phyloP scores from a whole-genome alignment of 768 basidiomycete species.

The Galerina sulciceps region DNA sequence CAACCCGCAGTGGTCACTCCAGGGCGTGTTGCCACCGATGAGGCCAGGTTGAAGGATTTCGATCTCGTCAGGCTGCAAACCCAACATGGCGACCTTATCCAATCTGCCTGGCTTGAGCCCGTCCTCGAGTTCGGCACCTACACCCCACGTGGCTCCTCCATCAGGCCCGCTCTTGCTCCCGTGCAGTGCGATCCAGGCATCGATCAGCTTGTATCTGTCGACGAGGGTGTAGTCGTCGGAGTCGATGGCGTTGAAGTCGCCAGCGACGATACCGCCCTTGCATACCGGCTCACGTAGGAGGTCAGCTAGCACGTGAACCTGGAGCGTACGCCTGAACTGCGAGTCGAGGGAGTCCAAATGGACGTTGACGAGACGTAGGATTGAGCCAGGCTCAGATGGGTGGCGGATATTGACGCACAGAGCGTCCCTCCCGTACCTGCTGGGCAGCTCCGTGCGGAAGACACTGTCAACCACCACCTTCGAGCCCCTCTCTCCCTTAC shows the following conservation, averaged over 20 bases:
- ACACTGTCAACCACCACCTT: background rate
- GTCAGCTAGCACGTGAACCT: conserved; percentile 36
- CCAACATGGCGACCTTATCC: conserved; percentile 46
- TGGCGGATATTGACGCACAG: conserved; percentile 40
- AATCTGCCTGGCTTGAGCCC: conserved; percentile 35
- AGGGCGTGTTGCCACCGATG: conserved; percentile 30
- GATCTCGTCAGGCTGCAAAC: conserved; percentile 34
- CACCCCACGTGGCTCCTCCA: conserved; percentile 46
- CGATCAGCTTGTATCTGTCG: conserved; percentile 40
- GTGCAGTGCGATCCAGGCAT: conserved; percentile 45
- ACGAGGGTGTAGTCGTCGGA: conserved; percentile 39
- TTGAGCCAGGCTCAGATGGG: conserved; percentile 16
- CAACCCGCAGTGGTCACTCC: too few species aligned
- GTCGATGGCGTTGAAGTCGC: conserved; percentile 49
- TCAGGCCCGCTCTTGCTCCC: conserved; percentile 29
- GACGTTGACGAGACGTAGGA: conserved; percentile 24
- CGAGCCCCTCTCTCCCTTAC: background rate
- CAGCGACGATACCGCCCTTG: conserved; percentile 45
- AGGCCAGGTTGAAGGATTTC: conserved; percentile 39
- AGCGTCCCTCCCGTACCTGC: conserved; percentile 40
- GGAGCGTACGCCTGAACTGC: conserved; percentile 28
- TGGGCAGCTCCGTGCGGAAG: conserved; percentile 35
- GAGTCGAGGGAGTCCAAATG: conserved; percentile 37
- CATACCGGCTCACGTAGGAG: conserved; percentile 45
- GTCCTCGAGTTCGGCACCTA: conserved; percentile 29